These are phyloP conservation scores for Rhodotorula taiwanensis DNA, from an alignment of 768 basidiomycete genomes.

Conservation along the genomic window DNA sequence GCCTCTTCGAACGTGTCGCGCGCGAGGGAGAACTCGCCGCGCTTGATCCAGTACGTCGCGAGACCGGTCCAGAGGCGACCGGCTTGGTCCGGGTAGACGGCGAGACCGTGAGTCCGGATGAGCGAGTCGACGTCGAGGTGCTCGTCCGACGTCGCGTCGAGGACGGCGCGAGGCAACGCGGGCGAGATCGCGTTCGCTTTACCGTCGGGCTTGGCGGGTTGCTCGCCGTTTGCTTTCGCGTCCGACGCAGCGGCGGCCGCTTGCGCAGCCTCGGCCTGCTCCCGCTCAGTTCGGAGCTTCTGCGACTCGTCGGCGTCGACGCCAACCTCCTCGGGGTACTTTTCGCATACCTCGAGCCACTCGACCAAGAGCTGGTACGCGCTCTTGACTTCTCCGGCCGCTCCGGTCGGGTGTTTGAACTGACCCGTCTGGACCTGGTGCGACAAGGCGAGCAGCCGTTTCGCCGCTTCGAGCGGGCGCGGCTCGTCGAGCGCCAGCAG, in stretches of 20 bases:
- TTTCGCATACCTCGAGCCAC: constrained; percentile 85
- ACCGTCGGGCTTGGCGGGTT: constrained; percentile 45
- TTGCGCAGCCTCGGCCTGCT: not conserved
- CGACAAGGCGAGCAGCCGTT: constrained; percentile 74
- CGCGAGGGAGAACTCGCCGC: constrained; percentile 72
- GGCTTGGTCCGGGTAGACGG: constrained; percentile 90
- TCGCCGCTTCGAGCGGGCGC: constrained; percentile 86
- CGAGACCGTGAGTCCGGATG: constrained; percentile 75
- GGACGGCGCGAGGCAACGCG: constrained; percentile 51
- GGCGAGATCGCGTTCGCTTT: not conserved
- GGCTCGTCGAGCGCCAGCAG: constrained; percentile 50
- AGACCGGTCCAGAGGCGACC: constrained; percentile 92
- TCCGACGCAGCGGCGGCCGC: constrained; percentile 37
- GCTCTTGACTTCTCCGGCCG: constrained; percentile 84
- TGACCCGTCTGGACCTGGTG: constrained; percentile 45
- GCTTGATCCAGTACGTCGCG: constrained; percentile 97
- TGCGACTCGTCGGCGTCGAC: constrained; percentile 70
- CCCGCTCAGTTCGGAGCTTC: constrained; percentile 49
- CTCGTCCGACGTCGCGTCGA: constrained; percentile 61
- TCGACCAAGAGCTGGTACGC: constrained; percentile 89
- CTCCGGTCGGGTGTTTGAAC: constrained; percentile 55
- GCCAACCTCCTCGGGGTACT: constrained; percentile 85
- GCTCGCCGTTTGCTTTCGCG: not conserved
- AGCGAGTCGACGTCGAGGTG: constrained; percentile 82
- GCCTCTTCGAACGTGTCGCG: constrained; percentile 72